Base-by-base conservation (phyloP, 768 basidiomycete species). In the Leucosporidium creatinivorum region DNA sequence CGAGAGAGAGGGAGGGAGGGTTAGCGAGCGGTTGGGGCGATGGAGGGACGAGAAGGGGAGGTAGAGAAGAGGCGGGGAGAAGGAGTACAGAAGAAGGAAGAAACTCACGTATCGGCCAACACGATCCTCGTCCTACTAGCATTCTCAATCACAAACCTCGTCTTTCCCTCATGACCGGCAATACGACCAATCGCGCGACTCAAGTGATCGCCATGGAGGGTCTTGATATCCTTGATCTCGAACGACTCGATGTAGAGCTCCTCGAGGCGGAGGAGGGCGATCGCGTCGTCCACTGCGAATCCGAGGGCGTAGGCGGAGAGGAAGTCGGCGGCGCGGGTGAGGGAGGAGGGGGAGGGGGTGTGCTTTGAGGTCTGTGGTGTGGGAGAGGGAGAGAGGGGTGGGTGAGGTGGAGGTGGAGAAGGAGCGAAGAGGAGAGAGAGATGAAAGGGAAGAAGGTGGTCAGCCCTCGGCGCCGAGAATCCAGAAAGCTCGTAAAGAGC, bases 141-240 rank as follows among this genome's bases (percentile, higher is more conserved):
- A 75, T 98, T 99, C 81, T 99, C 96, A 63, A 99, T 98, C 2
- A 93, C 93, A 78, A 97, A 98, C 77, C 96, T 93, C 17, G 93
- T 97, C 81, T 97, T 97, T 54, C 96, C 96, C 70, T 96, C 93
- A 77, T 99, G 93, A 7, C 96, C 96, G 17, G 96, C 96, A 77
- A 99, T 98, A 73, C 96, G 93, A 86, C 92, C 96, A 69, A 99
- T 97, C 15, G 96, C 96, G 71, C 96, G 89, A n/a, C 93, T 91
- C 13, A 99, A 82, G 78, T 99, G 96, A 75, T 99, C 96, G 2
- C 96, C 96, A 68, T 96, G 93, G 10, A 99, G 83, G 0, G 91
- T 94, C 81, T 99, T 99, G 61, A 98, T 93, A 73, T 99, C 96
- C 78, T 98, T 98, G 79, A 99, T 94, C 79, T 99, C 96, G 4